Percentiles rank a stretch among this genome's conserved stretches.
Conservation (phyloP, 768 basidiomycete genomes). For the Tephrocybe sp. region DNA sequence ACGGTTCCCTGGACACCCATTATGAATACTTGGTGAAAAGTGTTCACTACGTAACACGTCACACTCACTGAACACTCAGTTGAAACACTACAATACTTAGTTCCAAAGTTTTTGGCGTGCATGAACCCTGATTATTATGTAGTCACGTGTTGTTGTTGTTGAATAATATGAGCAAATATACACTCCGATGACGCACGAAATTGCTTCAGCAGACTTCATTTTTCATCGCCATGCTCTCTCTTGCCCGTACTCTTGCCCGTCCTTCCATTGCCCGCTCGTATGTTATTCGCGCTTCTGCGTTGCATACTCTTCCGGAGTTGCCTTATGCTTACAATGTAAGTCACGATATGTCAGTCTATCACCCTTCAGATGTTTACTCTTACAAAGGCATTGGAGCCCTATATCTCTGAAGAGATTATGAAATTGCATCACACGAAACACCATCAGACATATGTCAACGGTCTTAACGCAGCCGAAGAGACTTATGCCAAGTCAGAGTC, state of each 20-base stretch:
- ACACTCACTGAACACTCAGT: too few relatives aligned
- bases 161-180: conserved; percentile 9
- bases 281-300: conserved; percentile 34
- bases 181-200: conserved; percentile 17
- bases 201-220: neutral
- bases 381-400: conserved; percentile 81
- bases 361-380: neutral
- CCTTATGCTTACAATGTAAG: conserved; percentile 79
- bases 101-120: too few relatives aligned
- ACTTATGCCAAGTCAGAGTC: conserved; percentile 65
- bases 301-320: conserved; percentile 76
- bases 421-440: conserved; percentile 90
- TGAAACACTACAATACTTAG: too few relatives aligned
- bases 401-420: conserved; percentile 93
- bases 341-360: neutral
- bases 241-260: conserved; percentile 40
- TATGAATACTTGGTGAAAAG: too few relatives aligned
- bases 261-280: conserved; percentile 46
- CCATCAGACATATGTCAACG: conserved; percentile 91
- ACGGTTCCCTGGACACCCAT: too few relatives aligned
- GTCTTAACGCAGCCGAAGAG: conserved; percentile 90
- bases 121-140: too few relatives aligned
- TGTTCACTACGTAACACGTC: too few relatives aligned
- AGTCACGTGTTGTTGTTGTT: neutral
- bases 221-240: conserved; percentile 43